phyloP scores from a whole-genome alignment of 176 grass and related monocot genomes.

The Triticum dicoccoides region DNA sequence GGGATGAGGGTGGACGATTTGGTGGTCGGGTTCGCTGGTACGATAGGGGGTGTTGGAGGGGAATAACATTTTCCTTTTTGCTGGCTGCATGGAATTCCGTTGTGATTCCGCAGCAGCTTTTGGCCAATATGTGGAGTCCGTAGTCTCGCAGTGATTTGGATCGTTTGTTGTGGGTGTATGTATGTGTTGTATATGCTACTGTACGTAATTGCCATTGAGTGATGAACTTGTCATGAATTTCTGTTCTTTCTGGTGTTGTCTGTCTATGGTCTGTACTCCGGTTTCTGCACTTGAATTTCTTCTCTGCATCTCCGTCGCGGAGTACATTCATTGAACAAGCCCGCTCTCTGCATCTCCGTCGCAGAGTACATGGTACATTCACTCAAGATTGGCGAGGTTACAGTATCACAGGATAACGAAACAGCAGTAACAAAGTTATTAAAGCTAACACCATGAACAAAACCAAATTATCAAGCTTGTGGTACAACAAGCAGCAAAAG shows the following conservation, averaged over 20 bases:
- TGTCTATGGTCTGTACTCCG: background rate
- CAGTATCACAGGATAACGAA: too few relatives aligned
- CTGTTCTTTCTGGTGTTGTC: background rate
- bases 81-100: background rate
- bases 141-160: background rate
- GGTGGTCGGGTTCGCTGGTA: background rate
- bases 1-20: too few relatives aligned
- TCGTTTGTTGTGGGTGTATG: background rate
- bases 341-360: background rate
- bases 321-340: background rate
- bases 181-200: background rate
- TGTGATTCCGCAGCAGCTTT: background rate
- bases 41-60: too few relatives aligned
- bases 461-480: too few relatives aligned
- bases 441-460: too few relatives aligned
- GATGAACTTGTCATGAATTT: background rate
- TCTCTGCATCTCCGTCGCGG: background rate
- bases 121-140: background rate
- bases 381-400: too few relatives aligned
- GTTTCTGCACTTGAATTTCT: background rate
- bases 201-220: background rate
- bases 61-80: background rate
- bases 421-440: too few relatives aligned
- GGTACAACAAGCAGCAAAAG: too few relatives aligned
- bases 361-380: too few relatives aligned